These are phyloP conservation scores for Talaromyces marneffei DNA, from an alignment of 2,329 filamentous ascomycete genomes.

Conservation along the genomic window DNA sequence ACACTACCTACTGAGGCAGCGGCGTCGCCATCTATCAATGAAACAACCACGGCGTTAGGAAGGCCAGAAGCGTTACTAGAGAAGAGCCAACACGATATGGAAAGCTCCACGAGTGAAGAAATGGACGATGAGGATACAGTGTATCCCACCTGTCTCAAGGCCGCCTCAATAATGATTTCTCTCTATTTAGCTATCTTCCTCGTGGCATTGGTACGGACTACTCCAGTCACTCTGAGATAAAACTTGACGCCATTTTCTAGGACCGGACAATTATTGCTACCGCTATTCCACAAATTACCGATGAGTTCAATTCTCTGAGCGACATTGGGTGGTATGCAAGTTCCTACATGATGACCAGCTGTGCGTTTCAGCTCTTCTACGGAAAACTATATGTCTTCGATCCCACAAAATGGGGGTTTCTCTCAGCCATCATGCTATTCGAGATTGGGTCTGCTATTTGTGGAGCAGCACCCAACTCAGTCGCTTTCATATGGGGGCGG, in stretches of 20 bases:
- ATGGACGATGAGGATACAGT: background rate
- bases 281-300: constrained; percentile 20
- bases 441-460: constrained; percentile 43
- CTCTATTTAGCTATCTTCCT: constrained; percentile 24
- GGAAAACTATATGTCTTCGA: constrained; percentile 45
- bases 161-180: constrained; percentile 5
- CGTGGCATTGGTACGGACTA: constrained; percentile 22
- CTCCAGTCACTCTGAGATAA: background rate
- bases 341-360: constrained; percentile 40
- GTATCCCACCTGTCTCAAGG: background rate
- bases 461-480: constrained; percentile 26
- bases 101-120: background rate
- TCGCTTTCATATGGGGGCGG: constrained; percentile 28
- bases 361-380: constrained; percentile 29
- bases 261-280: constrained; percentile 19
- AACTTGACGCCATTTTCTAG: background rate
- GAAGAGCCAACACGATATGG: background rate
- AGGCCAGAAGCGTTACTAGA: background rate
- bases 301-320: constrained; percentile 32
- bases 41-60: background rate
- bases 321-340: constrained; percentile 34
- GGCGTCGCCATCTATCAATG: background rate
- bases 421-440: constrained; percentile 38
- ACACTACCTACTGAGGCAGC: background rate
- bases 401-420: constrained; percentile 39